Percentiles rank a stretch among this genome's conserved stretches.
These are phyloP conservation scores for Penicillium nordicum DNA, from an alignment of 2,329 filamentous ascomycete species.

Conservation along the genomic window DNA sequence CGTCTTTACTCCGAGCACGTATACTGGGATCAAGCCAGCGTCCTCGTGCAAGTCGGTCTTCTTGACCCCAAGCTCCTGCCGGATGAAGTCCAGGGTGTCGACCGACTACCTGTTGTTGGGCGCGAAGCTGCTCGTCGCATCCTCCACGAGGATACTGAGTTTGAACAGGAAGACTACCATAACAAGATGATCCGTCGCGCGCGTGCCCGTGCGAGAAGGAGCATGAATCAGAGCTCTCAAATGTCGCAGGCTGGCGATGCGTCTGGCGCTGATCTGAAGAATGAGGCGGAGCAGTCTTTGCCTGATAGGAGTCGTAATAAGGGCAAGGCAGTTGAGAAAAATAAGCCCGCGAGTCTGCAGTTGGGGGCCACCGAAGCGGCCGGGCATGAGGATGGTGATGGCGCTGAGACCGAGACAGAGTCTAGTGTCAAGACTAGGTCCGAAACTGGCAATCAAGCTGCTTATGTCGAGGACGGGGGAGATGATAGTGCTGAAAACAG, in stretches of 20 bases:
- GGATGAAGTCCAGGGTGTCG: conserved; percentile 40
- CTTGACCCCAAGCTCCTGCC: conserved; percentile 56
- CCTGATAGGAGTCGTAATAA: conserved; percentile 12
- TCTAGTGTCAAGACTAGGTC: conserved; percentile 8
- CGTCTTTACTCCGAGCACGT: conserved; percentile 56
- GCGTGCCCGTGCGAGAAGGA: conserved; percentile 14
- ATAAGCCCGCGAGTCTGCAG: background rate
- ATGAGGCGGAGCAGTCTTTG: conserved; percentile 19
- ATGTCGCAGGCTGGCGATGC: conserved; percentile 21
- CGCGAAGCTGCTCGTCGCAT: conserved; percentile 41
- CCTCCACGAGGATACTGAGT: conserved; percentile 37
- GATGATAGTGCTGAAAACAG: conserved; percentile 2
- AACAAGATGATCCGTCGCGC: conserved; percentile 32
- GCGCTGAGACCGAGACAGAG: conserved; percentile 17
- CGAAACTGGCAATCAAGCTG: conserved; percentile 6
- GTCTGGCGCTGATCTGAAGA: conserved; percentile 25
- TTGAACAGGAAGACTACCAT: conserved; percentile 35
- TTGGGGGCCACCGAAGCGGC: background rate
- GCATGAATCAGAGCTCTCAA: conserved; percentile 7
- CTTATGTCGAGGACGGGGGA: conserved; percentile 14
- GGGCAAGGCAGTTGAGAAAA: conserved; percentile 24
- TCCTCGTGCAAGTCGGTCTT: conserved; percentile 57
- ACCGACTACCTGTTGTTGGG: conserved; percentile 41
- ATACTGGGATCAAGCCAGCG: conserved; percentile 62
- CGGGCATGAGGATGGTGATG: conserved; percentile 13